phyloP scores from a whole-genome alignment of 805 yeast species.

The Kuraishia piskuri region DNA sequence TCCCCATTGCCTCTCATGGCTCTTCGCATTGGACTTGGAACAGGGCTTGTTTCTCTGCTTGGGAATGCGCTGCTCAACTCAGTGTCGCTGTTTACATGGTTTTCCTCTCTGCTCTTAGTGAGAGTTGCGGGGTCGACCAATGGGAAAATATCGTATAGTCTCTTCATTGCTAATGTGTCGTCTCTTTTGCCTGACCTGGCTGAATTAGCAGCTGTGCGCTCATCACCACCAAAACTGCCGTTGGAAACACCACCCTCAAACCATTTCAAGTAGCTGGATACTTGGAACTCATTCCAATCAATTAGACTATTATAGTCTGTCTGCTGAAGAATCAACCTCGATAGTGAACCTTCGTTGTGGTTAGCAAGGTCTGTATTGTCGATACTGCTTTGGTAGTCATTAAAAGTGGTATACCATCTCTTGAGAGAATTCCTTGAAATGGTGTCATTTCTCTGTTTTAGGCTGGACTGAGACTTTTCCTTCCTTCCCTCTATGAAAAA shows the following conservation, averaged over 20 bases:
- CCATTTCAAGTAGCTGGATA: conserved; percentile 43
- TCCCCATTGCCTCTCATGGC: neutral
- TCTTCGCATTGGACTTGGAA: neutral
- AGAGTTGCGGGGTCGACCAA: conserved; percentile 3
- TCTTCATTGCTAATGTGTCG: conserved; percentile 8
- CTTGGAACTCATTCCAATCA: conserved; percentile 39
- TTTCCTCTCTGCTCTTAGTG: neutral
- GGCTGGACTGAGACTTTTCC: neutral
- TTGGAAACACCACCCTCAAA: conserved; percentile 25
- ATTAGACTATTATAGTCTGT: conserved; percentile 27
- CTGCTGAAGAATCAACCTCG: conserved; percentile 14
- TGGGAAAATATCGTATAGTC: conserved; percentile 16
- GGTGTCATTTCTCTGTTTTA: conserved; percentile 8
- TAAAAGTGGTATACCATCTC: conserved; percentile 12
- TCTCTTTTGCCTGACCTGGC: neutral
- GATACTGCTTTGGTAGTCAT: neutral
- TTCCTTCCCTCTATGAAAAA: conserved; percentile 11
- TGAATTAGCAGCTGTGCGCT: neutral
- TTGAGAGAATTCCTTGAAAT: conserved; percentile 13
- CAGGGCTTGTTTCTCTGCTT: neutral
- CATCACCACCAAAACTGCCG: neutral
- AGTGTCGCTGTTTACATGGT: neutral
- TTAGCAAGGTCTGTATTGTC: conserved; percentile 5
- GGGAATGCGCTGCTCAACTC: neutral
- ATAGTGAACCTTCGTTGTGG: conserved; percentile 7